These are phyloP conservation scores for Didymella pinodella DNA, from an alignment of 2,329 filamentous ascomycete genomes.

Conservation along the genomic window DNA sequence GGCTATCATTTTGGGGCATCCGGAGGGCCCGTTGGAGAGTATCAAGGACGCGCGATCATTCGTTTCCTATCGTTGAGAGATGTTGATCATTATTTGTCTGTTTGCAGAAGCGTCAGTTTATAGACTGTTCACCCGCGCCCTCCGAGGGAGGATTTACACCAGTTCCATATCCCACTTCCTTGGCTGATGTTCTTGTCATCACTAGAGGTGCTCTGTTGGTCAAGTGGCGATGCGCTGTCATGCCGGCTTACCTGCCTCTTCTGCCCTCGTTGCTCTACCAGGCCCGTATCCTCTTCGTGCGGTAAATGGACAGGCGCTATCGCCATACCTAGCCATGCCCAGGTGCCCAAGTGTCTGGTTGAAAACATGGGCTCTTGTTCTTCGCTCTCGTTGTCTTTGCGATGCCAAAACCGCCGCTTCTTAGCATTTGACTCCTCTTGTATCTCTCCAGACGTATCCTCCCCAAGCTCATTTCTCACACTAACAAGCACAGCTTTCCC, in stretches of 20 bases:
- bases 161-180: not conserved
- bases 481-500: not conserved
- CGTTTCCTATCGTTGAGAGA: not conserved
- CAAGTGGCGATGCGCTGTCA: not conserved
- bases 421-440: not conserved
- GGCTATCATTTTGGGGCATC: conserved; percentile 36
- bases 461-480: not conserved
- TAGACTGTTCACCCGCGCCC: not conserved
- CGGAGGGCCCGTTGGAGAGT: conserved; percentile 18
- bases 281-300: not conserved
- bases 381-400: not conserved
- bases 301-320: not conserved
- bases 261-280: not conserved
- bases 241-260: not conserved
- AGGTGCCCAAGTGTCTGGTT: not conserved
- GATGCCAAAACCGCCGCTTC: not conserved
- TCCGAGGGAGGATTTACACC: not conserved
- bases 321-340: not conserved
- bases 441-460: not conserved
- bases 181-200: not conserved
- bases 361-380: not conserved
- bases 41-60: conserved; percentile 2
- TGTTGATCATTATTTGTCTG: not conserved
- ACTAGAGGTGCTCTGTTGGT: no score
- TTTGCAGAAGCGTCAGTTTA: not conserved